Conservation (phyloP, 208 protist genomes). For the Trypanosomatidae sp. region DNA sequence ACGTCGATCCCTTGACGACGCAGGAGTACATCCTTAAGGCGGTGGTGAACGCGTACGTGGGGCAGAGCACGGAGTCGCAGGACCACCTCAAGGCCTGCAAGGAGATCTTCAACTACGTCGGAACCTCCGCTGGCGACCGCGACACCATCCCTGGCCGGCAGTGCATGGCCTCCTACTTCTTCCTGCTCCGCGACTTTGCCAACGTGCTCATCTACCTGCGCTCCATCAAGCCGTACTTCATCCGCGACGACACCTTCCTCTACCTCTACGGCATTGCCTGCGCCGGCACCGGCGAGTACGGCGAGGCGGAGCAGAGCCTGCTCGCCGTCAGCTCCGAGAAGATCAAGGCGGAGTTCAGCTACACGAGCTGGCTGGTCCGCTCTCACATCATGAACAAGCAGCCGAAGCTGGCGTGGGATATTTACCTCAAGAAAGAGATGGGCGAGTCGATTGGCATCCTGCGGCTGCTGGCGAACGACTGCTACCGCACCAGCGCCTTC, state of each 20-base stretch:
- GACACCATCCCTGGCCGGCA: conserved; percentile 97
- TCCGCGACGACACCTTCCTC: conserved; percentile 94
- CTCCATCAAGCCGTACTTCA: conserved; percentile 96
- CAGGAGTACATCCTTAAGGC: conserved; percentile 97
- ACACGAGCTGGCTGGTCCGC: conserved; percentile 93
- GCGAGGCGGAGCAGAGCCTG: conserved; percentile 90
- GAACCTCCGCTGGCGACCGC: conserved; percentile 92
- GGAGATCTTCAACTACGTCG: conserved; percentile 97
- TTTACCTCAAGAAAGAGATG: conserved; percentile 97
- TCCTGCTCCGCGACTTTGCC: conserved; percentile 94
- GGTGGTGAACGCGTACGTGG: conserved; percentile 92
- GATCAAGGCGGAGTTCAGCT: conserved; percentile 92
- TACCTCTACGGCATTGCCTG: conserved; percentile 93
- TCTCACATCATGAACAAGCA: conserved; percentile 95
- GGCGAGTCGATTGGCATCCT: conserved; percentile 94
- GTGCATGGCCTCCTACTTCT: conserved; percentile 98
- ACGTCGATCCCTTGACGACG: conserved; percentile 91
- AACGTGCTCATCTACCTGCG: conserved; percentile 97
- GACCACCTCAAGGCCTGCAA: conserved; percentile 94
- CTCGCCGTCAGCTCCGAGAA: conserved; percentile 87
- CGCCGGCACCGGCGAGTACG: conserved; percentile 83
- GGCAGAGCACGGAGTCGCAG: conserved; percentile 87
- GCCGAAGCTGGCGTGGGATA: conserved; percentile 95
- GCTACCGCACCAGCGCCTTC: conserved; percentile 95
- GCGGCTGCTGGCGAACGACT: conserved; percentile 98